Evolutionary conservation across 495 filamentous ascomycete genomes (phyloP).

Genomic region (Apiosordaria backusii): DNA sequence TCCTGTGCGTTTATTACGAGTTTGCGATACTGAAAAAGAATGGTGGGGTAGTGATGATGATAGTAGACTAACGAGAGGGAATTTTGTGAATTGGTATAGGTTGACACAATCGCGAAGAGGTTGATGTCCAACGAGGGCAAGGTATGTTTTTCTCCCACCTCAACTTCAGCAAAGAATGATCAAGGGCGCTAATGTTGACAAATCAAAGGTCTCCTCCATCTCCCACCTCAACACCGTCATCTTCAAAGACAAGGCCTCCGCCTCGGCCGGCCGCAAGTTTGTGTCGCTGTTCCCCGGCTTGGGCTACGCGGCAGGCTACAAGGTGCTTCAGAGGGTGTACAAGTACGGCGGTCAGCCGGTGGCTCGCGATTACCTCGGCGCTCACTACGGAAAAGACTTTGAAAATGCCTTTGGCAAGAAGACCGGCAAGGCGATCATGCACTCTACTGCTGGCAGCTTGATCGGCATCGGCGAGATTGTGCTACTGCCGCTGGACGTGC

Average conservation of each 20-base stretch:
- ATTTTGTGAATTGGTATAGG: constrained; percentile 49
- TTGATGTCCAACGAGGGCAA: constrained; percentile 96
- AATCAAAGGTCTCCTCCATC: constrained; percentile 45
- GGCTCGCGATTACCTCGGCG: constrained; percentile 82
- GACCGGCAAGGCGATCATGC: constrained; percentile 96
- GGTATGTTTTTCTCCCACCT: constrained; percentile 7
- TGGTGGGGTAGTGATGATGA: not conserved
- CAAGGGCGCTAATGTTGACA: not conserved
- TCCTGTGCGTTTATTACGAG: constrained; percentile 58
- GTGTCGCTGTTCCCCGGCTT: constrained; percentile 95
- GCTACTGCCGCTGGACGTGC: constrained; percentile 87
- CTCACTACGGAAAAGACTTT: constrained; percentile 76
- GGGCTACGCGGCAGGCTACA: constrained; percentile 96
- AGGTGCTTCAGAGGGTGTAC: constrained; percentile 95
- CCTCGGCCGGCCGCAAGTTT: constrained; percentile 69
- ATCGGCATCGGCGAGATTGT: constrained; percentile 98
- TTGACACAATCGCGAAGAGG: constrained; percentile 97
- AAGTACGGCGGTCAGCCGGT: constrained; percentile 99
- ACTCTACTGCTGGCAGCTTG: constrained; percentile 90
- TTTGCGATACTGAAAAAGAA: constrained; percentile 10
- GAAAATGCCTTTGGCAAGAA: constrained; percentile 90
- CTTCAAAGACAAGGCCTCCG: constrained; percentile 84
- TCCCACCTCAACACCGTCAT: constrained; percentile 78
- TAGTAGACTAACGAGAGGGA: not conserved
- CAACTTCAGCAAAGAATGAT: not conserved